phyloP scores from a whole-genome alignment of 1,284 basidiomycete genomes.

The Prillingera fragicola region DNA sequence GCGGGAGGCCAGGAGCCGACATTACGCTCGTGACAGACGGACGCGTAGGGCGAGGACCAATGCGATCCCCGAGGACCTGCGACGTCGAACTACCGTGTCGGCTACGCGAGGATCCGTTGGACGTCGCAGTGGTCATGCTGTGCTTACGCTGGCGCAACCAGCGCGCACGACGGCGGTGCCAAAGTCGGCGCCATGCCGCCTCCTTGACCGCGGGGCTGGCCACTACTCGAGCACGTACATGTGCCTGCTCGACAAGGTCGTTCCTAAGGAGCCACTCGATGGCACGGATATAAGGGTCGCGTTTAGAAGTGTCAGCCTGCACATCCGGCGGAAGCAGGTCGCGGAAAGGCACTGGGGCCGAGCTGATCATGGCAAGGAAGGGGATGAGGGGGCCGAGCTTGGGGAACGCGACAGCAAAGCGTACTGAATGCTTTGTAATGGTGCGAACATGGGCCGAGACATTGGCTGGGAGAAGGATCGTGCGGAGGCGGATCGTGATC shows the following conservation, averaged over 20 bases:
- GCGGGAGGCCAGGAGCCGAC: too few relatives aligned
- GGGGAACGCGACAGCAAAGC: conserved; percentile 65
- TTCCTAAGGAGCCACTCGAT: conserved; percentile 88
- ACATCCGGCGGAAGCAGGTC: conserved; percentile 32
- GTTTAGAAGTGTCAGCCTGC: conserved; percentile 24
- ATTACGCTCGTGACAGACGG: too few relatives aligned
- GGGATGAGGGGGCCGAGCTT: conserved; percentile 65
- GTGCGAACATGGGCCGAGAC: conserved; percentile 61
- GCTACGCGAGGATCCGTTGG: too few relatives aligned
- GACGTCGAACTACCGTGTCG: conserved; percentile 1
- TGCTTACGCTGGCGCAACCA: conserved; percentile 26
- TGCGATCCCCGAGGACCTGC: too few relatives aligned
- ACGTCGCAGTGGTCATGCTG: conserved; percentile 4
- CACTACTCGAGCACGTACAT: conserved; percentile 76
- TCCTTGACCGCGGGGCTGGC: conserved; percentile 72
- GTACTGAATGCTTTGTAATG: conserved; percentile 51
- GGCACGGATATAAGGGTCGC: conserved; percentile 70
- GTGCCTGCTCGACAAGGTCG: conserved; percentile 77
- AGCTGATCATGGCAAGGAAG: conserved; percentile 67
- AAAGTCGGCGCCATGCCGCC: conserved; percentile 42
- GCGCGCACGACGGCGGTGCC: conserved; percentile 30
- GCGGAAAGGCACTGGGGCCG: conserved; percentile 61
- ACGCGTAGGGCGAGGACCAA: too few relatives aligned
- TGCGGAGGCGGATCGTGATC: conserved; percentile 73
- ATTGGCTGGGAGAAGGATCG: conserved; percentile 69